phyloP scores from a whole-genome alignment of 306 rosid genomes.

The Casuarina glauca region DNA sequence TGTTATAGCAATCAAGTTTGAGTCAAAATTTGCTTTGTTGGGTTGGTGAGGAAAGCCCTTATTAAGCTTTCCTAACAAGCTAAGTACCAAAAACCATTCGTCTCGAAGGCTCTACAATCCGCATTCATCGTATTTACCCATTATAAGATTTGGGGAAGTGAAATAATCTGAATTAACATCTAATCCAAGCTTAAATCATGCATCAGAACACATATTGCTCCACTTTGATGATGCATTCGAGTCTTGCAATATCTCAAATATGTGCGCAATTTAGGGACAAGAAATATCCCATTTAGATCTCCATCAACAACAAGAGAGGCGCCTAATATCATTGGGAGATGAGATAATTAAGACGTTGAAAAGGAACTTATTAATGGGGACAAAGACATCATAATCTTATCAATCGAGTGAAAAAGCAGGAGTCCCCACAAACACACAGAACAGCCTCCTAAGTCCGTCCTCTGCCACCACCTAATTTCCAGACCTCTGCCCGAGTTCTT shows the following conservation, averaged over 20 bases:
- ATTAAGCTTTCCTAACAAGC: constrained; percentile 5
- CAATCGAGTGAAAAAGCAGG: background rate
- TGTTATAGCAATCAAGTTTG: constrained; percentile 1
- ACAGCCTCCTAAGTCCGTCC: too few relatives aligned
- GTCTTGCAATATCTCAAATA: background rate
- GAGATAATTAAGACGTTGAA: background rate
- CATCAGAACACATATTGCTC: too few relatives aligned
- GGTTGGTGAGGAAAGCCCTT: constrained; percentile 28
- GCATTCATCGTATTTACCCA: background rate
- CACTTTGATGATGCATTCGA: background rate
- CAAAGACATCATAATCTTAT: background rate
- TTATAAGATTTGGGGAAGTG: too few relatives aligned
- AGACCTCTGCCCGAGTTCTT: too few relatives aligned
- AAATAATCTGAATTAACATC: too few relatives aligned
- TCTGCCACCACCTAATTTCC: too few relatives aligned
- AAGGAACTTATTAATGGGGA: background rate
- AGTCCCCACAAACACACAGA: background rate
- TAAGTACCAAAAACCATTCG: background rate
- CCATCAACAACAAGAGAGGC: background rate
- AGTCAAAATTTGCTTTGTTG: background rate
- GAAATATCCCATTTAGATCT: background rate
- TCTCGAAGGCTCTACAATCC: background rate
- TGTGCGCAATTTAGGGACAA: background rate
- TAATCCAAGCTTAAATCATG: background rate
- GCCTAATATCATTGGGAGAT: background rate